Evolutionary conservation across 306 rosid species (phyloP), one percentile per base, ranked within the genome.

Genomic region (Cucurbita ficifolia): DNA sequence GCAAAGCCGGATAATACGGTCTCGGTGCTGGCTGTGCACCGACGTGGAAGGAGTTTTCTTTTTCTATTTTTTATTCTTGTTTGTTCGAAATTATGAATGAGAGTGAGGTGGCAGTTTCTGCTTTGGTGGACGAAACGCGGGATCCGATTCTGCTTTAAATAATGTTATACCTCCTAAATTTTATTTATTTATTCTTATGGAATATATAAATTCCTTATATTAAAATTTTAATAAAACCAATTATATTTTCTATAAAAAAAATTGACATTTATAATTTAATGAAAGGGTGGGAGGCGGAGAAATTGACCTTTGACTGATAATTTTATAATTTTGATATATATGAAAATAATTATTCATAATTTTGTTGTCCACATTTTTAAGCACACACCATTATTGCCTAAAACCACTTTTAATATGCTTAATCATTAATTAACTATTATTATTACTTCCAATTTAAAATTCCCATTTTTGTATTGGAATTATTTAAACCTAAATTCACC

Each of bases 101-200:
- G 53, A 11, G 51, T 65, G 53, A 65, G 6, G 10, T 65, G 72
- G 53, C 72, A 65, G 38, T 43, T 40, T 64, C 35, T 40, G n/a
- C 4, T 64, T 64, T 1, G 72, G 54, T 67, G 72, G 72, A 67
- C 12, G 21, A 67, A 67, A 67, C 72, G 72, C 72, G 72, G 72
- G 54, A 43, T 45, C 39, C 5, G 7, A 45, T 67, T 45, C 52
- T 4, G 9, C 10, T 29, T 29, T 29, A 29, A 29, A 29, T 29
- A 29, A 29, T 29, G 33, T n/a, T n/a, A n/a, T n/a, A n/a, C 33
- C 33, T 29, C 33, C 1, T 29, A 29, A 29, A 29, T 2, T 29
- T 29, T 29, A 29, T 29, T 29, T 29, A 29, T 29, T 29, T 29
- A 29, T 29, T 29, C 33, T 29, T 29, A 29, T 2, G 33, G 33